Conservation (phyloP, 495 filamentous ascomycete species). For the Tuber borchii region DNA sequence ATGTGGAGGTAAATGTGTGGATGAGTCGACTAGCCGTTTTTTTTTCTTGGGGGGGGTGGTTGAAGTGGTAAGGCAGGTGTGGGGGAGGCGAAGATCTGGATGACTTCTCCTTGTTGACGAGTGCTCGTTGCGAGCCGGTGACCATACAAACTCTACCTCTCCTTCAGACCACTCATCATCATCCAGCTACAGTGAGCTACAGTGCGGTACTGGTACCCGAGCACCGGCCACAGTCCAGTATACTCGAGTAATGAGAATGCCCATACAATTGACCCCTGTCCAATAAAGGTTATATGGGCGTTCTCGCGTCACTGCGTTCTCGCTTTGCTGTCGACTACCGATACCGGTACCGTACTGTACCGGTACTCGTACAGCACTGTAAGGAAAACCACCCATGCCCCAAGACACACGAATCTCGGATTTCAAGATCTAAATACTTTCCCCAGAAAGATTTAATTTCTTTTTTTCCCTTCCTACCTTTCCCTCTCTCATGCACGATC, state of each 20-base stretch:
- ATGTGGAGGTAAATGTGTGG: slow-evolving; percentile 8
- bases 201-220: not conserved
- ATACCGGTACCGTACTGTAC: not conserved
- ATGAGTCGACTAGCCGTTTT: slow-evolving; percentile 7
- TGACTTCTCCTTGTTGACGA: slow-evolving; percentile 31
- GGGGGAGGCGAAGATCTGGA: slow-evolving; percentile 20
- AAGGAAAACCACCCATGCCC: not conserved
- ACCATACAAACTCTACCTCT: slow-evolving; percentile 9
- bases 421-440: not conserved
- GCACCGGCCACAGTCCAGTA: not conserved
- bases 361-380: too few relatives aligned
- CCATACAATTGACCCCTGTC: not conserved
- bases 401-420: not conserved
- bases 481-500: not conserved
- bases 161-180: not conserved
- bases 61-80: slow-evolving; percentile 21
- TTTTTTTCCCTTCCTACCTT: not conserved
- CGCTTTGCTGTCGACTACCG: not conserved
- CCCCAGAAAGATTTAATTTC: not conserved
- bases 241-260: not conserved
- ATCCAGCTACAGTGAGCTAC: not conserved
- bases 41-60: slow-evolving; percentile 4
- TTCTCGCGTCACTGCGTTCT: not conserved
- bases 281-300: not conserved
- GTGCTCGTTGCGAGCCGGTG: slow-evolving; percentile 26